A percentile compares a stretch with the other conserved stretches of the same genome.
Conservation (phyloP, 2,329 filamentous ascomycete genomes). For the Cladophialophora psammophila region DNA sequence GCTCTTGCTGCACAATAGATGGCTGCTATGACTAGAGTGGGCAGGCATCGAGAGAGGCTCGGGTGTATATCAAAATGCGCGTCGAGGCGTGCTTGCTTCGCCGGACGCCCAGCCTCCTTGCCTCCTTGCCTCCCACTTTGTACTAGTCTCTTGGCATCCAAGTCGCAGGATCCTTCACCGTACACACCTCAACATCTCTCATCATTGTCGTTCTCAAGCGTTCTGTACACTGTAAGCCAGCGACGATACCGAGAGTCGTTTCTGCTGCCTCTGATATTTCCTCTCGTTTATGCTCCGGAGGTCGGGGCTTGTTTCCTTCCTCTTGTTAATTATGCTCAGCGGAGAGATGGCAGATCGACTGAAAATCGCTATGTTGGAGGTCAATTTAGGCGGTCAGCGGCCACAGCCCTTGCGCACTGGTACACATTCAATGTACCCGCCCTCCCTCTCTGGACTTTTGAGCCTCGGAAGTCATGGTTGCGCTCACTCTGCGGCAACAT, state of each 20-base stretch:
- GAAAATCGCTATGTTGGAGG: background rate
- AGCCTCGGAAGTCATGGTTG: background rate
- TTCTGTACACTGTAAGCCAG: background rate
- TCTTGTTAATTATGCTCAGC: background rate
- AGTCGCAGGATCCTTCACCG: background rate
- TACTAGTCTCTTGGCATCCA: background rate
- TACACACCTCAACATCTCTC: conserved; percentile 1
- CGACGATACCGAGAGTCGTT: background rate
- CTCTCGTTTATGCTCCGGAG: background rate
- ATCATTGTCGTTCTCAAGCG: background rate
- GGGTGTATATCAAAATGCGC: background rate
- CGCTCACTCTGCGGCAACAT: background rate
- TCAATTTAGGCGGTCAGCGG: conserved; percentile 21
- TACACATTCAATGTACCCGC: background rate
- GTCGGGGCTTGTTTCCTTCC: background rate
- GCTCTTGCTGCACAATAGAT: background rate
- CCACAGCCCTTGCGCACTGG: background rate
- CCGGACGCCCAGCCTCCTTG: background rate
- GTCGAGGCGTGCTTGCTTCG: background rate
- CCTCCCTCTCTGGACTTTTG: background rate
- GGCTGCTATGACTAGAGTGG: background rate
- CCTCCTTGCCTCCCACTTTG: background rate
- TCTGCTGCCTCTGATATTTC: background rate
- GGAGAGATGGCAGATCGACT: background rate
- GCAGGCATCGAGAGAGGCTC: background rate